Evolutionary conservation across 129 eudicot genomes (phyloP).

Genomic region (Dittrichia graveolens): DNA sequence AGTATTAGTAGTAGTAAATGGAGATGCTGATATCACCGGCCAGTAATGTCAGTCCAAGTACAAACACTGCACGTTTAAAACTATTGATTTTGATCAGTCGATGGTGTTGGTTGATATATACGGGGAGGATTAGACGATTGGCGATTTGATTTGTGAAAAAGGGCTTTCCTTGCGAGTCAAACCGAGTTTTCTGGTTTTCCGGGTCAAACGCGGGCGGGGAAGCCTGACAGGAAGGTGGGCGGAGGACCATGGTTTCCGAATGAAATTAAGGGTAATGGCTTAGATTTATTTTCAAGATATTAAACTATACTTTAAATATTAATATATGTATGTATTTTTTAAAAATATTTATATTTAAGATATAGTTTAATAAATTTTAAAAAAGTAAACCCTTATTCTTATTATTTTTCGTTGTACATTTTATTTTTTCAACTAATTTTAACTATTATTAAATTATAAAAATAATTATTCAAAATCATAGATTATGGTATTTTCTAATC

Average conservation of each 20-base stretch:
- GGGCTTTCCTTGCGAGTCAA: constrained; percentile 28
- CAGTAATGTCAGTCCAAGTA: constrained; percentile 18
- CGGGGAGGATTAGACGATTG: not conserved
- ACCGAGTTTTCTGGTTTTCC: constrained; percentile 32
- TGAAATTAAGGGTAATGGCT: too few species aligned
- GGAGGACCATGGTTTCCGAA: not conserved
- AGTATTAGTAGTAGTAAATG: not conserved
- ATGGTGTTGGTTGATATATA: not conserved
- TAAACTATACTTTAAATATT: too few species aligned
- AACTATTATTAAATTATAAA: too few species aligned
- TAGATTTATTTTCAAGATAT: too few species aligned
- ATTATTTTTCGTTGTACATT: too few species aligned
- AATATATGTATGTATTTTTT: too few species aligned
- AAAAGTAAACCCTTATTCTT: too few species aligned
- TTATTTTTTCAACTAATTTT: too few species aligned
- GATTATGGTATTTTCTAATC: too few species aligned
- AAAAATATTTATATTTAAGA: too few species aligned
- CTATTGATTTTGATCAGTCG: not conserved
- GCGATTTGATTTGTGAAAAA: not conserved
- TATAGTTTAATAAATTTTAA: too few species aligned
- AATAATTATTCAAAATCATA: too few species aligned
- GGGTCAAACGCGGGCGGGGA: constrained; percentile 42
- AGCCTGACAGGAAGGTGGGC: constrained; percentile 28
- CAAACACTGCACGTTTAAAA: constrained; percentile 46
- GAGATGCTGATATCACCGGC: constrained; percentile 26